Base-by-base conservation (phyloP, 345 rosid genomes). In the Laguncularia racemosa region DNA sequence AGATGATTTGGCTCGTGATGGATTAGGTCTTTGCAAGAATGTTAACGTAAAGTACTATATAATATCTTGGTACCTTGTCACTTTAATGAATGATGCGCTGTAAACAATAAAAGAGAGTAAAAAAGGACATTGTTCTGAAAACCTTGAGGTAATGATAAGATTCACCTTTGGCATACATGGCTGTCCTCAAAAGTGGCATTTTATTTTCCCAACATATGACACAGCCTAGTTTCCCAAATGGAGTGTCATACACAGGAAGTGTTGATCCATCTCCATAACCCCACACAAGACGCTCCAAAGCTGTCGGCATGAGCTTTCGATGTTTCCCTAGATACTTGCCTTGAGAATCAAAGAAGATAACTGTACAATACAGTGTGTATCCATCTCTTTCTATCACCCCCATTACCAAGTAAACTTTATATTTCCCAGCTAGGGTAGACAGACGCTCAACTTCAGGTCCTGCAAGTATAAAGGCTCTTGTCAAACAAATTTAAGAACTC, bases 251-350 rank as follows among this genome's bases (percentile, higher is more conserved):
- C 53, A 92, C 91, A 6, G 95, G 91, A 56, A 92, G 81, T 2
- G 91, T 92, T 0, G 93, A 92, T 47, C 97, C 96, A 72, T 92
- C 98, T 38, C 96, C 95, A 19, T 86, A 89, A 19, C 98, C 98
- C 98, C 96, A 92, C 17, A 92, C 79, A 19, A 88, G 74, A 49
- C 91, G 95, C 75, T 92, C 97, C 38, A 86, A 61, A 46, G 83
- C 91, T 0, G 95, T 92, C 53, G 96, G 98, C 97, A 89, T 86
- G 72, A 89, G 49, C 70, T 92, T 92, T 16, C 98, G 60, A 49
- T 92, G 98, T 81, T 92, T 92, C 46, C 91, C 95, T 38, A 92
- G 78, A 78, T 78, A 89, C 67, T 21, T 80, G 55, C 96, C 95
- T 62, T 81, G 89, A 50, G 86, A 65, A 65, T 86, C 93, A 62